Percentiles rank a stretch among this genome's conserved stretches.
These are phyloP conservation scores for Ajuga reptans DNA, from an alignment of 305 asterid genomes.

Conservation along the genomic window DNA sequence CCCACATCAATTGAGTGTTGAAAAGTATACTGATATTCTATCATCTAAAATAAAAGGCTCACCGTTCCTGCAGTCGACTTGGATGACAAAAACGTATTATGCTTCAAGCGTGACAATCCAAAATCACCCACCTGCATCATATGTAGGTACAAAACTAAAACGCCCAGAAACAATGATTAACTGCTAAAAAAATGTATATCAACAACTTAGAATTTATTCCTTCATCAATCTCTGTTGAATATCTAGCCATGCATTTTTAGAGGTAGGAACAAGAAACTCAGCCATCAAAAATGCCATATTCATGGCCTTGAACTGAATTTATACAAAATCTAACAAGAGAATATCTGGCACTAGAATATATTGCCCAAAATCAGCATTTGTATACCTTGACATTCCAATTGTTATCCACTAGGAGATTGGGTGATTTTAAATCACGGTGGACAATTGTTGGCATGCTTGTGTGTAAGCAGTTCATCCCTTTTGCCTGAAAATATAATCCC, in stretches of 20 bases:
- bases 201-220: neutral
- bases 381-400: constrained; percentile 95
- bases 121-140: constrained; percentile 85
- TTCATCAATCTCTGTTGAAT: neutral
- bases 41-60: constrained; percentile 30
- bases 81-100: constrained; percentile 97
- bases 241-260: constrained; percentile 3
- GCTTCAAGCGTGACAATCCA: constrained; percentile 99
- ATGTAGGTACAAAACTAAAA: constrained; percentile 13
- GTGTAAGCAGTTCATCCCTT: constrained; percentile 98
- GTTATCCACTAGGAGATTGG: constrained; percentile 91
- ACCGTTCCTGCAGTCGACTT: constrained; percentile 99
- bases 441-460: constrained; percentile 94
- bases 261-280: neutral
- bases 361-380: constrained; percentile 11
- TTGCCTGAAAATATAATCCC: constrained; percentile 59
- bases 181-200: neutral
- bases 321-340: neutral
- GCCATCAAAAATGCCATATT: constrained; percentile 15
- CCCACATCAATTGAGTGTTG: constrained; percentile 1
- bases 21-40: constrained; percentile 6
- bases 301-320: constrained; percentile 10
- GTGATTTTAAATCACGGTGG: constrained; percentile 97
- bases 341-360: neutral
- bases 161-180: constrained; percentile 5